These are phyloP conservation scores for Ophiosphaerella herpotricha DNA, from an alignment of 2,329 filamentous ascomycete species.

Conservation along the genomic window DNA sequence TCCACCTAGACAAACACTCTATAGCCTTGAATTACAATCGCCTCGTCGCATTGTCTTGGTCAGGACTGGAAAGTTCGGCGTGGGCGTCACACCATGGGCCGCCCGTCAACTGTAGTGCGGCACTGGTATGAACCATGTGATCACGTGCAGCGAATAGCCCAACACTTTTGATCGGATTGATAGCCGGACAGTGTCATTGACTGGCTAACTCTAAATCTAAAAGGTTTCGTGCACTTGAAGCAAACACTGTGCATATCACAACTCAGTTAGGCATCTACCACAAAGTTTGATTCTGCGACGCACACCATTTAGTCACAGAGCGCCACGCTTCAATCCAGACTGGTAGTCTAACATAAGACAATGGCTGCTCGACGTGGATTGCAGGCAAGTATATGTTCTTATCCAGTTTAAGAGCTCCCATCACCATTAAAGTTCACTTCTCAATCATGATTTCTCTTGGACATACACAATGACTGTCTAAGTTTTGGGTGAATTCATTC, in stretches of 20 bases:
- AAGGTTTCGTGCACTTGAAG: background rate
- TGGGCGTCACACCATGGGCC: background rate
- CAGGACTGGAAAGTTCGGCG: no score
- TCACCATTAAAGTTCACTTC: no score
- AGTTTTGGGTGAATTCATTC: constrained; percentile 13
- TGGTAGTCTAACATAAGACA: background rate
- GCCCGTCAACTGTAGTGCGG: background rate
- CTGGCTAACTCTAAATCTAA: background rate
- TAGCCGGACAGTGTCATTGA: background rate
- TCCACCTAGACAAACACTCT: no score
- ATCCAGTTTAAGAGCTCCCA: no score
- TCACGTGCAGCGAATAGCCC: background rate
- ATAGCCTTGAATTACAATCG: no score
- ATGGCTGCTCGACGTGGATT: no score
- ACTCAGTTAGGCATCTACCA: background rate
- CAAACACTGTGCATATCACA: no score
- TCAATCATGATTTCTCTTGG: background rate
- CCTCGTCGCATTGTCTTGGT: no score
- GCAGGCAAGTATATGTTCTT: no score
- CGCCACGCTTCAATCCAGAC: background rate
- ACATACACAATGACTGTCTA: background rate
- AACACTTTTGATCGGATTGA: background rate
- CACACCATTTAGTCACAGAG: no score
- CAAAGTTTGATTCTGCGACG: no score
- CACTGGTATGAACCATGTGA: background rate